Evolutionary conservation across 2,329 filamentous ascomycete genomes (phyloP).

Genomic region (Sarocladium strictum): DNA sequence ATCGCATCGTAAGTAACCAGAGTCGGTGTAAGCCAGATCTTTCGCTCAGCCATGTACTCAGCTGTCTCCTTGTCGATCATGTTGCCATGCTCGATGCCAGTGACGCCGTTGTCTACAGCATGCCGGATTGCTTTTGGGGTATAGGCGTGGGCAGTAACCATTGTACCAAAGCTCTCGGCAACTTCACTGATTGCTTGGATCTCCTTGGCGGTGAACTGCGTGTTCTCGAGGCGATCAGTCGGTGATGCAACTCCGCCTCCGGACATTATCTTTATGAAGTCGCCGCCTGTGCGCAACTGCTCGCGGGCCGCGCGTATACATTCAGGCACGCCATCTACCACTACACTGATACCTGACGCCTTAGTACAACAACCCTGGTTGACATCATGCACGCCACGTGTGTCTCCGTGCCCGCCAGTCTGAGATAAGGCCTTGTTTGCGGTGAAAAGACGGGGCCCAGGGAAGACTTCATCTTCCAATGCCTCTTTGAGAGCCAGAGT

Average conservation of each 20-base stretch:
- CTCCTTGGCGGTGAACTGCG: conserved; percentile 53
- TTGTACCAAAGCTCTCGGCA: conserved; percentile 41
- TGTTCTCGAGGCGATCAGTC: conserved; percentile 45
- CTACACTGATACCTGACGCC: conserved; percentile 27
- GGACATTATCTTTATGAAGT: conserved; percentile 59
- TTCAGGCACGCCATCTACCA: conserved; percentile 49
- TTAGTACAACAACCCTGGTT: conserved; percentile 34
- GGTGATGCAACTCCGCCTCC: conserved; percentile 51
- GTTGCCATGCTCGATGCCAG: conserved; percentile 44
- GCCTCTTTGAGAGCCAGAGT: conserved; percentile 49
- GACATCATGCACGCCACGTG: conserved; percentile 34
- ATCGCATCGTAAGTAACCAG: conserved; percentile 46
- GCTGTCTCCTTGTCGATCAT: conserved; percentile 37
- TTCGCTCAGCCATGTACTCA: conserved; percentile 41
- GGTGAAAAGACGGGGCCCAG: conserved; percentile 51
- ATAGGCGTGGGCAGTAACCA: conserved; percentile 54
- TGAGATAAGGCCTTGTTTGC: conserved; percentile 48
- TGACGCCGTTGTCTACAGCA: conserved; percentile 48
- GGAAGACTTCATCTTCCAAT: conserved; percentile 47
- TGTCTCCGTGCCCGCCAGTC: conserved; percentile 50
- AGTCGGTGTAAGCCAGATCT: conserved; percentile 47
- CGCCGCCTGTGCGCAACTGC: conserved; percentile 48
- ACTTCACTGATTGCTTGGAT: conserved; percentile 47
- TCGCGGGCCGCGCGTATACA: conserved; percentile 47
- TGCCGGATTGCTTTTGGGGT: conserved; percentile 48